Percentiles rank a stretch among this genome's conserved stretches.
Evolutionary conservation across 2,329 filamentous ascomycete genomes (phyloP).

Genomic region (Chlorencoelia australis): DNA sequence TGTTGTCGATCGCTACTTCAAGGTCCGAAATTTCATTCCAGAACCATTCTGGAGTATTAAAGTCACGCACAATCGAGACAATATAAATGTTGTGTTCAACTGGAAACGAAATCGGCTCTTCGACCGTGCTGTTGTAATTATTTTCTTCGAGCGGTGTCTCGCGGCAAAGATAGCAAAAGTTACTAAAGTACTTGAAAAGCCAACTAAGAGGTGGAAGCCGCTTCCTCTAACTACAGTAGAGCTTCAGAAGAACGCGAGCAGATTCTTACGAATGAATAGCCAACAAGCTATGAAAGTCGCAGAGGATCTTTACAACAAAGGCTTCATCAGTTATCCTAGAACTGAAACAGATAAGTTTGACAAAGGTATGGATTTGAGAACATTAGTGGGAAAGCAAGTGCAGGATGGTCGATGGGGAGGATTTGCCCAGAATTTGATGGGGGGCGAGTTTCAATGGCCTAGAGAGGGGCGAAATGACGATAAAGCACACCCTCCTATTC

Average conservation of each 20-base stretch:
- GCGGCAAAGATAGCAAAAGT: conserved; percentile 67
- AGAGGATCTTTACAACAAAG: conserved; percentile 82
- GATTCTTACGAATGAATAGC: conserved; percentile 81
- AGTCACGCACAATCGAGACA: conserved; percentile 66
- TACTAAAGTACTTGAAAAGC: conserved; percentile 78
- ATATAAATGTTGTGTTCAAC: conserved; percentile 69
- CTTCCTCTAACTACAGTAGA: conserved; percentile 92
- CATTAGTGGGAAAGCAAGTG: conserved; percentile 74
- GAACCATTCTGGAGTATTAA: conserved; percentile 92
- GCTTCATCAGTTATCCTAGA: conserved; percentile 94
- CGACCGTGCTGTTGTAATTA: conserved; percentile 68
- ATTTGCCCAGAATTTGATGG: conserved; percentile 66
- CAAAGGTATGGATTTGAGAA: conserved; percentile 72
- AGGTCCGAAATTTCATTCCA: conserved; percentile 85
- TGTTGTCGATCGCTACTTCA: conserved; percentile 91
- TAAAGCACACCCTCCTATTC: conserved; percentile 94
- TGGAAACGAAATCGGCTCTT: conserved; percentile 82
- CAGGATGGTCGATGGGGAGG: conserved; percentile 67
- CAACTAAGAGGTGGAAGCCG: conserved; percentile 89
- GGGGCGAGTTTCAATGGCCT: conserved; percentile 71
- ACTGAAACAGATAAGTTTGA: conserved; percentile 97
- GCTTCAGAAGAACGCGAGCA: conserved; percentile 88
- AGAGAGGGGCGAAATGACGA: conserved; percentile 83
- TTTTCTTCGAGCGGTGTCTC: conserved; percentile 82
- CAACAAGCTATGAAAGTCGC: conserved; percentile 83